These are phyloP conservation scores for Suillus americanus DNA, from an alignment of 768 basidiomycete genomes.

Conservation along the genomic window DNA sequence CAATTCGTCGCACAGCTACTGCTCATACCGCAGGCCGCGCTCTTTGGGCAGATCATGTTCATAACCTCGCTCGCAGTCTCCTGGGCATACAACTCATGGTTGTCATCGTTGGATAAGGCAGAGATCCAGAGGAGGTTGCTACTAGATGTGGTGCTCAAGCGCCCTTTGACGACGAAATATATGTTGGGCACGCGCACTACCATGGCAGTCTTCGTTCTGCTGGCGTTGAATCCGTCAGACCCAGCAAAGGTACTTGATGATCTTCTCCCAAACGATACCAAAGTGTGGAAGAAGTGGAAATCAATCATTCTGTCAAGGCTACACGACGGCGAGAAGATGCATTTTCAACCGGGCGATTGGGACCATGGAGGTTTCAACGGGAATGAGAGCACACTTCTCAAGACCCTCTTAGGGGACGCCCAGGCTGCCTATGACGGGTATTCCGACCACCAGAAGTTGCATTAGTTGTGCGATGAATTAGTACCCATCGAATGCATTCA, in stretches of 20 bases:
- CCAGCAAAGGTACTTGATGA: slow-evolving; percentile 20
- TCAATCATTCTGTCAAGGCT: slow-evolving; percentile 17
- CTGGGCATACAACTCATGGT: slow-evolving; percentile 35
- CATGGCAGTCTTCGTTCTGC: slow-evolving; percentile 24
- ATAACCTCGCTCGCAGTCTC: slow-evolving; percentile 33
- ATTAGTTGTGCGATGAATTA: neutral
- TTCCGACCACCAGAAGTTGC: neutral
- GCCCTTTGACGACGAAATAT: slow-evolving; percentile 25
- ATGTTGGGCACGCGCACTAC: slow-evolving; percentile 26
- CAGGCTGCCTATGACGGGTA: slow-evolving; percentile 28
- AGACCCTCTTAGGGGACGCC: slow-evolving; percentile 24
- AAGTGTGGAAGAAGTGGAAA: slow-evolving; percentile 30
- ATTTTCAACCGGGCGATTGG: slow-evolving; percentile 23
- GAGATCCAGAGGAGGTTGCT: slow-evolving; percentile 26
- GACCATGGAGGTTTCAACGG: slow-evolving; percentile 15
- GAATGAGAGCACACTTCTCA: slow-evolving; percentile 20
- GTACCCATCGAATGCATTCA: neutral
- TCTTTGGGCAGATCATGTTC: slow-evolving; percentile 39
- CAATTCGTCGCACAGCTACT: slow-evolving; percentile 37
- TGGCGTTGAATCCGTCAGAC: slow-evolving; percentile 21
- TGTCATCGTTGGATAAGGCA: slow-evolving; percentile 39
- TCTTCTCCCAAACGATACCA: slow-evolving; percentile 30
- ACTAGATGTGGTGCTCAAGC: slow-evolving; percentile 21
- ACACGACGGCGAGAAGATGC: slow-evolving; percentile 18
- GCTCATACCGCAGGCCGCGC: slow-evolving; percentile 30